A percentile compares a stretch with the other conserved stretches of the same genome.
These are phyloP conservation scores for Aquanectria penicillioides DNA, from an alignment of 2,329 filamentous ascomycete species.

Conservation along the genomic window DNA sequence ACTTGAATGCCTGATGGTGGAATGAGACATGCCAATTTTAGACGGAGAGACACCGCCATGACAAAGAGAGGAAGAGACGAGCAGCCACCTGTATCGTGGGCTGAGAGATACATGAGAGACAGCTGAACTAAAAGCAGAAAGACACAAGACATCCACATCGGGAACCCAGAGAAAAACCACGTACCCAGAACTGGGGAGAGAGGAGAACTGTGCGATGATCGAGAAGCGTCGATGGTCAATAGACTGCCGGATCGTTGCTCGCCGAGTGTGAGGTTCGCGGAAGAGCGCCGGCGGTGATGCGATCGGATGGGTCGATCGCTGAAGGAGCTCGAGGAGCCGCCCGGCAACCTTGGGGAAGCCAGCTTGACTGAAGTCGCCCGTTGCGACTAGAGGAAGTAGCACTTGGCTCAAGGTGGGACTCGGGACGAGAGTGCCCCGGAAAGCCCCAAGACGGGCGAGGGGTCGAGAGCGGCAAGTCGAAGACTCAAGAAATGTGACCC, in stretches of 20 bases:
- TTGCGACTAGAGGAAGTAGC: slow-evolving; percentile 34
- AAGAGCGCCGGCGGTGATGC: slow-evolving; percentile 62
- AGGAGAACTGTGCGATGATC: slow-evolving; percentile 41
- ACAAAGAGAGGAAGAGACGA: slow-evolving; percentile 22
- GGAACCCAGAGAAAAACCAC: slow-evolving; percentile 39
- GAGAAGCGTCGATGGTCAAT: slow-evolving; percentile 45
- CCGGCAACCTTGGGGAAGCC: slow-evolving; percentile 60
- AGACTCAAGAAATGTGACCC: background rate
- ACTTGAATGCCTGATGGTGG: slow-evolving; percentile 12
- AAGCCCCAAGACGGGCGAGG: background rate
- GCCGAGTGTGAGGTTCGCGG: slow-evolving; percentile 48
- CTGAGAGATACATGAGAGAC: slow-evolving; percentile 12
- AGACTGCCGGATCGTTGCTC: slow-evolving; percentile 45
- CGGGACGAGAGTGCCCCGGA: slow-evolving; percentile 1
- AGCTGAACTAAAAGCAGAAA: slow-evolving; percentile 21
- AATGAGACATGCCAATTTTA: slow-evolving; percentile 8
- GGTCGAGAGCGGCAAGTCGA: background rate
- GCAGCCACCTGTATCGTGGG: slow-evolving; percentile 18
- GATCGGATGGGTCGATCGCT: slow-evolving; percentile 58
- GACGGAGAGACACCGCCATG: slow-evolving; percentile 12
- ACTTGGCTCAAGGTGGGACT: slow-evolving; percentile 13
- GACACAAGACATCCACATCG: slow-evolving; percentile 34
- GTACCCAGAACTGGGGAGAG: slow-evolving; percentile 68
- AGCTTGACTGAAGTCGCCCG: slow-evolving; percentile 51
- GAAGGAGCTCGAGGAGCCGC: slow-evolving; percentile 65